Conservation (phyloP, 495 filamentous ascomycete genomes). For the Penicillium crystallinum region DNA sequence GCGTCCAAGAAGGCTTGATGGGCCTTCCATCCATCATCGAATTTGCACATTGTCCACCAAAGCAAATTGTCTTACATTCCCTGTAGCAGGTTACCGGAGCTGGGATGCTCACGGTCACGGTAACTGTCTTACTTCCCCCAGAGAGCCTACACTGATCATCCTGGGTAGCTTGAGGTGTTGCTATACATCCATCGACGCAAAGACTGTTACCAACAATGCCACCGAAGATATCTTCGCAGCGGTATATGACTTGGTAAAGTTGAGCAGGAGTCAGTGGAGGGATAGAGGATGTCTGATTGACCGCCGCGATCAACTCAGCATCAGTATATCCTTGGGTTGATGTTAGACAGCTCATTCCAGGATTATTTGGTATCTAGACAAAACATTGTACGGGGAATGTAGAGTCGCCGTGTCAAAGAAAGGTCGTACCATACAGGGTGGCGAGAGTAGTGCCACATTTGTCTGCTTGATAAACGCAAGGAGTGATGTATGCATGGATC, state of each 20-base stretch:
- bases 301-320: conserved; percentile 11
- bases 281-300: conserved; percentile 16
- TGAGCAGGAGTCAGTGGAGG: conserved; percentile 9
- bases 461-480: conserved; percentile 20
- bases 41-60: conserved; percentile 2
- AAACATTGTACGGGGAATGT: too few species aligned
- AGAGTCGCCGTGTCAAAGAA: too few species aligned
- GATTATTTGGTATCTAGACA: too few species aligned
- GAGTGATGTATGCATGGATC: conserved; percentile 7
- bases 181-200: conserved; percentile 13
- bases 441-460: conserved; percentile 19
- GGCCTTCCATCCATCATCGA: not conserved
- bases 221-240: conserved; percentile 15
- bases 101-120: not conserved
- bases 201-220: conserved; percentile 14
- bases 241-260: conserved; percentile 15
- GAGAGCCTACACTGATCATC: conserved; percentile 14
- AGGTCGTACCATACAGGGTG: conserved; percentile 9
- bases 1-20: too few species aligned
- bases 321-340: conserved; percentile 7
- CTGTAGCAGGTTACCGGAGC: not conserved
- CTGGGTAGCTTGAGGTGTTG: not conserved
- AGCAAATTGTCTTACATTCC: conserved; percentile 10
- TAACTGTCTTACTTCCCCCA: not conserved
- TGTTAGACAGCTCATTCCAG: not conserved